Evolutionary conservation across 805 yeast species (phyloP).

Genomic region (Candida insectorum): DNA sequence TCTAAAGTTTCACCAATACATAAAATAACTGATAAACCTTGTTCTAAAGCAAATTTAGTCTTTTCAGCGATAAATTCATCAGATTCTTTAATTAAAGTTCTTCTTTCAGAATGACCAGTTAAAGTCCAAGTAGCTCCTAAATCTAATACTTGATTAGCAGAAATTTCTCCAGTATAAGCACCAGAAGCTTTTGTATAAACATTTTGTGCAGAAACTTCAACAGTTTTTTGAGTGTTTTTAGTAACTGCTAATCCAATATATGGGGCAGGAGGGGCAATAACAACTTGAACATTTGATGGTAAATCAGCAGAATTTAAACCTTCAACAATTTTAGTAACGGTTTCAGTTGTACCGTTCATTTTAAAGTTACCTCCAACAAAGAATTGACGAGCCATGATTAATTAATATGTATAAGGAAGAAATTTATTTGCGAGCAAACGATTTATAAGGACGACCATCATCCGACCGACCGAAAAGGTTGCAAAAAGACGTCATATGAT

Average conservation of each 20-base stretch:
- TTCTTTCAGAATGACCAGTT: conserved; percentile 98
- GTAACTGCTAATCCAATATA: conserved; percentile 77
- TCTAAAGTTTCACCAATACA: conserved; percentile 98
- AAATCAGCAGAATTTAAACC: conserved; percentile 76
- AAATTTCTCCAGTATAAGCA: conserved; percentile 97
- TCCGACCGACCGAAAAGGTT: conserved; percentile 15
- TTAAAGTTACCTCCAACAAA: conserved; percentile 99
- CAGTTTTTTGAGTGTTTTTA: conserved; percentile 64
- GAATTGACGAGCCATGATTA: conserved; percentile 77
- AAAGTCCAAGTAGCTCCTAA: conserved; percentile 92
- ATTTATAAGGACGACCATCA: conserved; percentile 12
- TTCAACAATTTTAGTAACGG: conserved; percentile 79
- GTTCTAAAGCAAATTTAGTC: conserved; percentile 89
- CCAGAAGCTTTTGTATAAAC: conserved; percentile 84
- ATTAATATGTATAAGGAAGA: not conserved
- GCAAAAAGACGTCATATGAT: too few species aligned
- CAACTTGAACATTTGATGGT: conserved; percentile 83
- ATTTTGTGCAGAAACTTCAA: conserved; percentile 88
- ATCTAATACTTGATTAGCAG: conserved; percentile 85
- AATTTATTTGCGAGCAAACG: not conserved
- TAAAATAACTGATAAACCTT: conserved; percentile 85
- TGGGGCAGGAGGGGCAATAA: conserved; percentile 93
- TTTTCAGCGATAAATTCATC: conserved; percentile 91
- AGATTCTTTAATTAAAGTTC: conserved; percentile 85
- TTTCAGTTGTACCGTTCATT: conserved; percentile 91